phyloP scores from a whole-genome alignment of 345 rosid genomes.

The Moricandia moricandioides region DNA sequence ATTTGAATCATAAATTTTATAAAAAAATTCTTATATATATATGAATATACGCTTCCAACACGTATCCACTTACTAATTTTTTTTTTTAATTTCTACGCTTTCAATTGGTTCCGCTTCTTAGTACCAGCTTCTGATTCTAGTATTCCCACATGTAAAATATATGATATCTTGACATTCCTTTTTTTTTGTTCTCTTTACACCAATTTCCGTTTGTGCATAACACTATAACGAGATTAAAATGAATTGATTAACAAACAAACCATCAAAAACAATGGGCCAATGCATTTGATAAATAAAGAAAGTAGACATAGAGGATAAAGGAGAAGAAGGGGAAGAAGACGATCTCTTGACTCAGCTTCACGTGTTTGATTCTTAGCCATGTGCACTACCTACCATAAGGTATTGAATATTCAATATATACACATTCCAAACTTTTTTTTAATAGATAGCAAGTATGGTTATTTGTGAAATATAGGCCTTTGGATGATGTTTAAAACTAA shows the following conservation, averaged over 20 bases:
- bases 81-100: no score
- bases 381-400: conserved; percentile 26
- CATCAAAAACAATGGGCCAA: conserved; percentile 30
- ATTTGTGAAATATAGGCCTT: not conserved
- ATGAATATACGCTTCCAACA: no score
- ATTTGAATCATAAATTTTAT: no score
- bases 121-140: no score
- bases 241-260: conserved; percentile 16
- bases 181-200: not conserved
- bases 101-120: no score
- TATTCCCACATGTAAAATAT: no score
- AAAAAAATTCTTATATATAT: no score
- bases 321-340: conserved; percentile 2
- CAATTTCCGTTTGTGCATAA: not conserved
- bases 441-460: not conserved
- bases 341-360: conserved; percentile 36
- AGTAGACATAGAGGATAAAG: not conserved
- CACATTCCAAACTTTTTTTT: not conserved
- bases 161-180: not conserved
- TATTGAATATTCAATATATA: not conserved
- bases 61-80: no score
- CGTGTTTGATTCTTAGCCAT: conserved; percentile 38
- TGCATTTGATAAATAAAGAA: conserved; percentile 8
- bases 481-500: not conserved
- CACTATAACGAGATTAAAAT: not conserved